Evolutionary conservation across 2,329 filamentous ascomycete species (phyloP).

Genomic region (Leptographium flavum): DNA sequence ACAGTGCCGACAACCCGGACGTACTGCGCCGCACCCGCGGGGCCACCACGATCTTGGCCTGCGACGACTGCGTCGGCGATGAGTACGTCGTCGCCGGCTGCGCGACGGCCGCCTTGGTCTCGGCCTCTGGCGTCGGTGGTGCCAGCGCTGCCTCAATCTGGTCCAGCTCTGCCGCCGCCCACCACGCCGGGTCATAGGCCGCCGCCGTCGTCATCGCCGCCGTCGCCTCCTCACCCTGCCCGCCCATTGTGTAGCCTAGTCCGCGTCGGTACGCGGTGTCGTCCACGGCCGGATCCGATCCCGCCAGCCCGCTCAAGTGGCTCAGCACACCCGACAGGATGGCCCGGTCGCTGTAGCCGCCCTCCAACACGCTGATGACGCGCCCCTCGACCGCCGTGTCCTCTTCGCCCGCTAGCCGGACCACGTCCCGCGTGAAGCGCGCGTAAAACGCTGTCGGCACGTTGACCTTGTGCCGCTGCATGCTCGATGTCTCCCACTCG

Average conservation of each 20-base stretch:
- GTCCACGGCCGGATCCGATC: slow-evolving; percentile 29
- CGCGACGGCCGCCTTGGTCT: slow-evolving; percentile 38
- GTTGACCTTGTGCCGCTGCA: slow-evolving; percentile 93
- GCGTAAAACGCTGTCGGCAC: slow-evolving; percentile 97
- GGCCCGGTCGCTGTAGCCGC: slow-evolving; percentile 88
- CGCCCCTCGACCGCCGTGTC: slow-evolving; percentile 66
- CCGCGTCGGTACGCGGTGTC: slow-evolving; percentile 24
- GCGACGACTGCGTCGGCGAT: slow-evolving; percentile 77
- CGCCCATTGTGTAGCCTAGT: slow-evolving; percentile 43
- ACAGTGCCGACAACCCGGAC: slow-evolving; percentile 34
- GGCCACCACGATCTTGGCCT: slow-evolving; percentile 62
- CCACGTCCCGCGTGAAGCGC: slow-evolving; percentile 72
- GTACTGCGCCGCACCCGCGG: slow-evolving; percentile 50
- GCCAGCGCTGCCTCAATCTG: slow-evolving; percentile 48
- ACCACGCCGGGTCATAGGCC: slow-evolving; percentile 57
- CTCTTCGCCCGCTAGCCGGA: slow-evolving; percentile 67
- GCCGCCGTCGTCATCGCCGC: slow-evolving; percentile 13
- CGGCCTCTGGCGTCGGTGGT: slow-evolving; percentile 27
- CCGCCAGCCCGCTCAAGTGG: slow-evolving; percentile 71
- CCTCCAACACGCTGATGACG: slow-evolving; percentile 86
- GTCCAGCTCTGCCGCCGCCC: slow-evolving; percentile 51
- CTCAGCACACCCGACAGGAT: slow-evolving; percentile 78
- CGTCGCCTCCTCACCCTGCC: background rate
- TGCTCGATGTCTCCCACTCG: slow-evolving; percentile 80
- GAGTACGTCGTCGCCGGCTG: slow-evolving; percentile 58